Base-by-base conservation (phyloP, 176 grass and related monocot genomes). In the Chrysopogon serrulatus region DNA sequence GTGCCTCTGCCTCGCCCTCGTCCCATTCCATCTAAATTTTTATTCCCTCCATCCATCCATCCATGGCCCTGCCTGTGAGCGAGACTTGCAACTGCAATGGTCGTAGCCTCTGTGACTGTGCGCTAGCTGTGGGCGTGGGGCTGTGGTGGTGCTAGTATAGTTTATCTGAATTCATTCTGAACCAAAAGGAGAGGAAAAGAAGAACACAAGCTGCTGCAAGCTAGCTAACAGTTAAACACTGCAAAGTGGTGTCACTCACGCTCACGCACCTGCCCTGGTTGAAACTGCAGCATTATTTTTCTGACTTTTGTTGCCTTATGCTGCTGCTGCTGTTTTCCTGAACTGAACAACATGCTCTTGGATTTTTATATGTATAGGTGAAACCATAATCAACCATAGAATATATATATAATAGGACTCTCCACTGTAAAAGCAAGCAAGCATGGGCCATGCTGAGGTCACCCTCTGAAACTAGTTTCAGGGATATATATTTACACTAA, bases 141-240 rank as follows among this genome's bases (percentile, higher is more conserved):
- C 61, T 67, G 71, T 45, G 77, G 79, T 87, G 19, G 24, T 16
- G 26, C 26, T 63, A 31, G 13, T 13, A 64, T 74, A 79, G 45
- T 83, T 78, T 83, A 83, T 62, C 68, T 54, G 69, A 71, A 72
- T 31, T 15, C 19, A 30, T 62, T 63, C 69, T 24, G 10, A 82
- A 63, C 39, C 84, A 19, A 75, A 75, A 85, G 23, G 70, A 90
- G 8, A 56, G 53, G 53, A 28, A 60, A 15, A 85, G n/a, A 65
- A 86, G 73, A 86, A 78, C 79, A 79, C 54, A 34, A 24, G 28
- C 19, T 32, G 70, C 44, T 66, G 68, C 81, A 67, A 23, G 80
- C 84, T 90, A 87, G 89, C 89, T 90, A 84, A n/a, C n/a, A n/a
- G n/a, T n/a, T 90, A 75, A 86, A n/a, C 76, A 48, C 75, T 84